phyloP scores from a whole-genome alignment of 108 stramenopile species.

The Fragilariopsis cylindrus region DNA sequence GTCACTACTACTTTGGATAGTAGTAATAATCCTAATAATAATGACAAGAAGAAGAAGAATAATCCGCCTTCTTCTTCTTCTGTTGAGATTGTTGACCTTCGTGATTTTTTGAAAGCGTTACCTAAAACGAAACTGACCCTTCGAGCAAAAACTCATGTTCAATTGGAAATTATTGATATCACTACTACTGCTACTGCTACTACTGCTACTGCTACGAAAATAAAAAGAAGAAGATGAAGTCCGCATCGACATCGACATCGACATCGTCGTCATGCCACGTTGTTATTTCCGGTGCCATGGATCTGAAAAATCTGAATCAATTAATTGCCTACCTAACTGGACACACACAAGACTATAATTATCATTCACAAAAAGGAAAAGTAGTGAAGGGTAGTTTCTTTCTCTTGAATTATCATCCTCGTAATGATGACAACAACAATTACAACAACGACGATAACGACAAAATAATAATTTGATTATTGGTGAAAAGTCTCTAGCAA shows the following conservation, averaged over 20 bases:
- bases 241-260: no score
- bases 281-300: constrained; percentile 1
- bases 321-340: neutral
- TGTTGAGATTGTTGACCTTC: no score
- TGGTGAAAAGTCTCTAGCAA: neutral
- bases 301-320: constrained; percentile 20
- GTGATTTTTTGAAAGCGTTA: no score
- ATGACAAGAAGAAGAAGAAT: no score
- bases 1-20: no score
- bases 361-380: constrained; percentile 6
- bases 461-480: neutral
- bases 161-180: neutral
- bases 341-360: neutral
- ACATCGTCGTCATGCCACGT: neutral
- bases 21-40: no score
- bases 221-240: no score
- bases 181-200: no score
- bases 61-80: no score
- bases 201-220: no score
- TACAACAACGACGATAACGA: no score
- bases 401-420: neutral
- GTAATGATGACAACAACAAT: no score
- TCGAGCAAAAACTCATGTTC: neutral
- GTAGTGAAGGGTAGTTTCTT: neutral
- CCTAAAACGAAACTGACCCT: neutral